phyloP scores from a whole-genome alignment of 352 stramenopile species.

The Phytopythium vexans region DNA sequence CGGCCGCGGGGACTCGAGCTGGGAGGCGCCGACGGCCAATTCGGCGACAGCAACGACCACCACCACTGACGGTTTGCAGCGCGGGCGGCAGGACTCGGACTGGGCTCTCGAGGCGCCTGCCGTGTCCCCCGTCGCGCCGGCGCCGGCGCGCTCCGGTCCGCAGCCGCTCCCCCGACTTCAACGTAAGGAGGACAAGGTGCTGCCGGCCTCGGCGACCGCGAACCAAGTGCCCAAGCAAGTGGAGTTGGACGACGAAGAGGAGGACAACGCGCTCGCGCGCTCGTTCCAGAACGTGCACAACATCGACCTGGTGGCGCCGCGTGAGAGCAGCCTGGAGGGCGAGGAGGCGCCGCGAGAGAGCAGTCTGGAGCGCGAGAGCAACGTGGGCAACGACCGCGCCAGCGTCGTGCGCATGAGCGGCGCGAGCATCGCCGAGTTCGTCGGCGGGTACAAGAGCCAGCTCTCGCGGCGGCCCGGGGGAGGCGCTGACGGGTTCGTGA shows the following conservation, averaged over 20 bases:
- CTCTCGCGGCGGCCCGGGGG: conserved; percentile 31
- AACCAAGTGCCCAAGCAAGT: too few species aligned
- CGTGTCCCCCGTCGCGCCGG: background rate
- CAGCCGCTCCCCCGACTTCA: conserved; percentile 24
- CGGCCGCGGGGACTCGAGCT: conserved; percentile 35
- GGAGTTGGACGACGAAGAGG: conserved; percentile 41
- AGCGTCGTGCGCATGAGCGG: conserved; percentile 6
- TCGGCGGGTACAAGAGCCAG: conserved; percentile 61
- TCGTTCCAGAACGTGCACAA: conserved; percentile 56
- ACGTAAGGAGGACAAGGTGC: conserved; percentile 15
- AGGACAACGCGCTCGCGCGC: conserved; percentile 36
- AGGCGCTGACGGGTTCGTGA: conserved; percentile 29
- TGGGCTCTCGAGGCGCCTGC: background rate
- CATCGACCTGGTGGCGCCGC: conserved; percentile 33
- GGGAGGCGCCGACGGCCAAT: conserved; percentile 18
- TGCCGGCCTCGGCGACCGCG: conserved; percentile 4
- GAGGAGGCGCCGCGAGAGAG: conserved; percentile 13
- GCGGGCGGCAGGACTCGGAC: background rate
- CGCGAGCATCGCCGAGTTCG: conserved; percentile 58
- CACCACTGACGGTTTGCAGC: background rate
- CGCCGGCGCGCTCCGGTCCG: background rate
- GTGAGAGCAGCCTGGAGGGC: conserved; percentile 4
- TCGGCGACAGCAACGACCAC: background rate
- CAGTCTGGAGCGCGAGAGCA: background rate
- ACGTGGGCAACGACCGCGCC: too few species aligned